Conservation (phyloP, 257 asterid genomes). For the Perilla frutescens region DNA sequence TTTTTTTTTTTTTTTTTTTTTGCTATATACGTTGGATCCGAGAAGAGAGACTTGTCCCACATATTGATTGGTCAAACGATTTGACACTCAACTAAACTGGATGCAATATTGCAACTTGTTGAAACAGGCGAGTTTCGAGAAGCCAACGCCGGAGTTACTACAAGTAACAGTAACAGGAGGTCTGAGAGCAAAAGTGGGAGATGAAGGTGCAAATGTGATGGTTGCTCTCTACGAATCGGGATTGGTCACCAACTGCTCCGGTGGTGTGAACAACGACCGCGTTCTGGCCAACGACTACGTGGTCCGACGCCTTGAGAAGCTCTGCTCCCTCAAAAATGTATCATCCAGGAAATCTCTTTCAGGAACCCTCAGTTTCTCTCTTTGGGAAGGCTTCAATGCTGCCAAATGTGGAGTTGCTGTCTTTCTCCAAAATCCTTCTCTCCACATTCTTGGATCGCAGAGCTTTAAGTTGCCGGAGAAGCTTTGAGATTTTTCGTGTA, state of each 20-base stretch:
- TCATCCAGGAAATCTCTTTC: slow-evolving; percentile 60
- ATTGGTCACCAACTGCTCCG: slow-evolving; percentile 58
- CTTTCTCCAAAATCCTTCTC: slow-evolving; percentile 60
- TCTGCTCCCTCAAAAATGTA: slow-evolving; percentile 66
- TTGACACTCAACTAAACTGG: no score
- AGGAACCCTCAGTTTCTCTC: slow-evolving; percentile 56
- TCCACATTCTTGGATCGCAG: slow-evolving; percentile 76
- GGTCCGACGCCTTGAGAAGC: slow-evolving; percentile 75
- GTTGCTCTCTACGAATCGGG: slow-evolving; percentile 78
- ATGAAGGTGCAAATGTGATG: slow-evolving; percentile 58
- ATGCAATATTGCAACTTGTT: no score
- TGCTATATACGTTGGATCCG: no score
- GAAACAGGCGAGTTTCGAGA: slow-evolving; percentile 68
- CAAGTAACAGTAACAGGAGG: slow-evolving; percentile 68
- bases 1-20: no score
- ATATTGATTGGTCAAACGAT: no score
- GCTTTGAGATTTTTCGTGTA: slow-evolving; percentile 30
- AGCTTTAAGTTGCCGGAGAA: slow-evolving; percentile 62
- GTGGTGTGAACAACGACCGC: slow-evolving; percentile 70
- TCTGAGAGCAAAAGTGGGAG: slow-evolving; percentile 60
- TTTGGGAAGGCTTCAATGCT: slow-evolving; percentile 77
- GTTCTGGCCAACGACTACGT: slow-evolving; percentile 79
- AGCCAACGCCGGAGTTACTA: slow-evolving; percentile 57
- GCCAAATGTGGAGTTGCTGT: slow-evolving; percentile 71
- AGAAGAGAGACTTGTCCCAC: no score